Evolutionary conservation across 176 grass and related monocot species (phyloP).

Genomic region (Eleusine coracana): DNA sequence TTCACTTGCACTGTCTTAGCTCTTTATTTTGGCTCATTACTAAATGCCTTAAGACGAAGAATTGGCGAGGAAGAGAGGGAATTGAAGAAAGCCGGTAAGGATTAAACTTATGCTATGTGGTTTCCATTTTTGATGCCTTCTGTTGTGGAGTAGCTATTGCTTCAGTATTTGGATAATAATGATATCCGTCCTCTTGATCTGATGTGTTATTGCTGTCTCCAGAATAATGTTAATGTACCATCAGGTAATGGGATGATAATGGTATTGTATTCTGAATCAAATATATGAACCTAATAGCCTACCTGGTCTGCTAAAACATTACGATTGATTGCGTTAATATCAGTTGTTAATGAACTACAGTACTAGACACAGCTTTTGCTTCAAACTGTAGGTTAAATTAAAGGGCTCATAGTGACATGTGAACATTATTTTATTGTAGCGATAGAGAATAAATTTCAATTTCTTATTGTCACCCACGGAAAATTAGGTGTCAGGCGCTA

Average conservation of each 20-base stretch:
- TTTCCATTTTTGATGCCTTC: slow-evolving; percentile 3
- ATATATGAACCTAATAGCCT: neutral
- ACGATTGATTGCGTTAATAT: neutral
- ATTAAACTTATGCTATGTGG: neutral
- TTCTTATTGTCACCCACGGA: slow-evolving; percentile 4
- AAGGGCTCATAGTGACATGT: neutral
- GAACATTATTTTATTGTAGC: neutral
- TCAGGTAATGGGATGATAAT: slow-evolving; percentile 18
- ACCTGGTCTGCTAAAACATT: too few relatives aligned
- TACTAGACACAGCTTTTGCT: slow-evolving; percentile 6
- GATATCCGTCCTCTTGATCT: neutral
- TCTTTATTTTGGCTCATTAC: slow-evolving; percentile 89
- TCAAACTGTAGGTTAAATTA: neutral
- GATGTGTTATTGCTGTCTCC: slow-evolving; percentile 1
- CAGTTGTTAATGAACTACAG: neutral
- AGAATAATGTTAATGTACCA: neutral
- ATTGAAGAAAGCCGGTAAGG: slow-evolving; percentile 66
- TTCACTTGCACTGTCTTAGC: slow-evolving; percentile 96
- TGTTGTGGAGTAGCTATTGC: neutral
- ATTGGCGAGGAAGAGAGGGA: slow-evolving; percentile 84
- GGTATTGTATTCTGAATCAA: neutral
- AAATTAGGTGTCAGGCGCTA: too few relatives aligned
- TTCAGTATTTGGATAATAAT: slow-evolving; percentile 6
- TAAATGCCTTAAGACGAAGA: slow-evolving; percentile 86
- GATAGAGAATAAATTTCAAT: neutral